These are phyloP conservation scores for Mollisia scopiformis DNA, from an alignment of 2,329 filamentous ascomycete genomes.

Conservation along the genomic window DNA sequence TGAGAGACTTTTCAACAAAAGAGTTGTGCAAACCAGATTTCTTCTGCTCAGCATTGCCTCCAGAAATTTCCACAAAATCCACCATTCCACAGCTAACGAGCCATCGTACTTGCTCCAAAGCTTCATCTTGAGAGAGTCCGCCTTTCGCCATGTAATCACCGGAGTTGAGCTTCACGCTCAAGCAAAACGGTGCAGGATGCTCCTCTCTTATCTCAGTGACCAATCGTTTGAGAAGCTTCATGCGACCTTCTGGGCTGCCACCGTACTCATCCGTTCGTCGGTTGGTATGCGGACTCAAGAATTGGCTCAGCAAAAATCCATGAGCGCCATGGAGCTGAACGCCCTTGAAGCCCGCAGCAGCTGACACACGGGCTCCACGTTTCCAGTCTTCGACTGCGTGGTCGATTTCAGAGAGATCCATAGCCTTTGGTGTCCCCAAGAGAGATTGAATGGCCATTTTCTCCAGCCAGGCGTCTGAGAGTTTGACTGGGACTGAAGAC, in stretches of 20 bases:
- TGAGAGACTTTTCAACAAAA: neutral
- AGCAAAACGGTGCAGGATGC: neutral
- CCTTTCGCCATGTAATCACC: neutral
- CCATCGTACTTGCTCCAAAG: neutral
- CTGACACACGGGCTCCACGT: slow-evolving; percentile 41
- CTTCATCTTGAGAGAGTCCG: neutral
- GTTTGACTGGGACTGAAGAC: slow-evolving; percentile 44
- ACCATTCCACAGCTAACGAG: neutral
- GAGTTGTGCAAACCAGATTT: neutral
- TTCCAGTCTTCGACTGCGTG: slow-evolving; percentile 12
- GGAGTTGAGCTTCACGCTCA: neutral
- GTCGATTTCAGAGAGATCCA: slow-evolving; percentile 15
- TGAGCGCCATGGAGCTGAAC: neutral
- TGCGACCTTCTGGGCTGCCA: neutral
- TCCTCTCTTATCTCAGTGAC: neutral
- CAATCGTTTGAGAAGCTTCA: neutral
- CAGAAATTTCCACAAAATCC: neutral
- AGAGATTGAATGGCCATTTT: slow-evolving; percentile 25
- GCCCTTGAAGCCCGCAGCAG: slow-evolving; percentile 50
- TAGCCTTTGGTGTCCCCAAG: slow-evolving; percentile 17
- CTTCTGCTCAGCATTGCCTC: neutral
- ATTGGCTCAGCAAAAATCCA: neutral
- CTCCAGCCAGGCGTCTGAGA: slow-evolving; percentile 43
- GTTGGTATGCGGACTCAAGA: neutral
- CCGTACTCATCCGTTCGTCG: neutral